Evolutionary conservation across 805 yeast genomes (phyloP).

Genomic region (Tetrapisispora pingtungensis): DNA sequence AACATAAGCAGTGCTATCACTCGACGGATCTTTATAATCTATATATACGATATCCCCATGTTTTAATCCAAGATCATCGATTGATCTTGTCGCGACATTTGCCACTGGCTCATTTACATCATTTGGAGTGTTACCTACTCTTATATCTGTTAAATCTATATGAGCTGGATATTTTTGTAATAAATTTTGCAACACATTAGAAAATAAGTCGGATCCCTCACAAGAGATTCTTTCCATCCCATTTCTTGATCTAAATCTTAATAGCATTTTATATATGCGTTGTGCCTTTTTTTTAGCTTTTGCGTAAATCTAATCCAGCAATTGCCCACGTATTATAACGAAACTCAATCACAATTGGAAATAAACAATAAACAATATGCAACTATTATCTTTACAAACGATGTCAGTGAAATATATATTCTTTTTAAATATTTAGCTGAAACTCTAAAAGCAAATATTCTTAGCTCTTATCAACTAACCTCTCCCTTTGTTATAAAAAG

Average conservation of each 20-base stretch:
- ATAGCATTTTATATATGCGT: slow-evolving; percentile 33
- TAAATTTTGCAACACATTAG: slow-evolving; percentile 18
- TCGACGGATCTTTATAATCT: slow-evolving; percentile 23
- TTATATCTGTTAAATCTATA: slow-evolving; percentile 20
- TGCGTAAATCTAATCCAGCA: no score
- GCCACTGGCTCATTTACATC: slow-evolving; percentile 22
- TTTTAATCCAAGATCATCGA: slow-evolving; percentile 39
- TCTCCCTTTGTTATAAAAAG: no score
- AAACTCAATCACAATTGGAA: no score
- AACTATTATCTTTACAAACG: no score
- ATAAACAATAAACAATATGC: no score
- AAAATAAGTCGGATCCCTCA: slow-evolving; percentile 32
- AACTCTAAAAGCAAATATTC: no score
- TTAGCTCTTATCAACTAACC: no score
- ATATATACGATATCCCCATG: slow-evolving; percentile 54
- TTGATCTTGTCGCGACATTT: slow-evolving; percentile 19
- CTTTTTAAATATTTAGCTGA: no score
- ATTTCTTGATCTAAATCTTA: slow-evolving; percentile 73
- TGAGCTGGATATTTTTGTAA: not conserved
- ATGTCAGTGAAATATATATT: no score
- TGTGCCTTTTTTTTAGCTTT: no score
- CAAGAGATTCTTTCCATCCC: slow-evolving; percentile 68
- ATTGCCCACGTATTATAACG: no score
- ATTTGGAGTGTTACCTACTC: slow-evolving; percentile 20
- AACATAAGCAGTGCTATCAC: not conserved